A percentile compares a stretch with the other conserved stretches of the same genome.
Evolutionary conservation across 805 yeast species (phyloP).

Genomic region (Wickerhamomyces silvicola): DNA sequence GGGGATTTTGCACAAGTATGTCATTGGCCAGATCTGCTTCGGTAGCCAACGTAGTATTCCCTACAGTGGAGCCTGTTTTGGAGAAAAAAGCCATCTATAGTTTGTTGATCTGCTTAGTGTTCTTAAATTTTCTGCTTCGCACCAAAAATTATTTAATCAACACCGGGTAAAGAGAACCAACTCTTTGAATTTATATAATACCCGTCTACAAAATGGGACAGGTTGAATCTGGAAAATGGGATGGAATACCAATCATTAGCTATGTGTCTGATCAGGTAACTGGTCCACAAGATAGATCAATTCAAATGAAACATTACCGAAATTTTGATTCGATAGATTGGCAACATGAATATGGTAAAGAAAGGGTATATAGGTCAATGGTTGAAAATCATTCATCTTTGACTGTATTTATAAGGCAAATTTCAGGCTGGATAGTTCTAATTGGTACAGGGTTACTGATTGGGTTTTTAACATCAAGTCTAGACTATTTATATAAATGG

Average conservation of each 20-base stretch:
- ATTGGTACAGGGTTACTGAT: slow-evolving; percentile 37
- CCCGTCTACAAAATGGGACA: no score
- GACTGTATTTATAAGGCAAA: slow-evolving; percentile 7
- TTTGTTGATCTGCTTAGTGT: not conserved
- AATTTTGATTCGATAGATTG: slow-evolving; percentile 45
- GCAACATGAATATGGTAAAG: slow-evolving; percentile 36
- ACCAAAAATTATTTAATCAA: no score
- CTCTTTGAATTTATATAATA: no score
- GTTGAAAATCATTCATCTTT: slow-evolving; percentile 2
- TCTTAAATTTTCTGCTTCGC: no score
- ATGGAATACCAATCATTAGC: slow-evolving; percentile 11
- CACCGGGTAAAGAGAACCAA: no score
- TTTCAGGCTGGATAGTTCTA: slow-evolving; percentile 40
- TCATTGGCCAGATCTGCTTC: slow-evolving; percentile 57
- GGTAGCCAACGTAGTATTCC: slow-evolving; percentile 16
- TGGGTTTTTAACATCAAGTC: slow-evolving; percentile 41
- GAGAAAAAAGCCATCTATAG: slow-evolving; percentile 33
- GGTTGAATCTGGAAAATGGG: not conserved
- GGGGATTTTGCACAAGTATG: slow-evolving; percentile 65
- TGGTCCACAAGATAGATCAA: not conserved
- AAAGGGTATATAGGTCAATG: slow-evolving; percentile 5
- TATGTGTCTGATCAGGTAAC: slow-evolving; percentile 1
- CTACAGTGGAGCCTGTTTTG: slow-evolving; percentile 19
- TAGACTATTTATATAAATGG: slow-evolving; percentile 45
- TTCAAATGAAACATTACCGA: slow-evolving; percentile 24